Conservation (phyloP, 1,284 basidiomycete genomes). For the Ceratobasidium sp. region DNA sequence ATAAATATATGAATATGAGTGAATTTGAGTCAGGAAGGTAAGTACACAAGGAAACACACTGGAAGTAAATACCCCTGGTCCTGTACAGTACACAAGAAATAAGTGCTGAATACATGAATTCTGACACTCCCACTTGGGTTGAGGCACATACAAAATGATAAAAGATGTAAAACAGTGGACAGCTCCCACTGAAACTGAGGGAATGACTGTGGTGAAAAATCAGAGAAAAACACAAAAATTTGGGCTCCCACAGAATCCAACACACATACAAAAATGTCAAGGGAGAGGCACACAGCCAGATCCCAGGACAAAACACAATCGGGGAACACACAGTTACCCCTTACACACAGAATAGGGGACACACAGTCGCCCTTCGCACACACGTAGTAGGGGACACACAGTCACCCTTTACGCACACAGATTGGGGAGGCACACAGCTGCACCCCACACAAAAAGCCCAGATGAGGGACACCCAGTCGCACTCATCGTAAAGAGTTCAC, state of each 20-base stretch:
- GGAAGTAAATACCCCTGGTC: background rate
- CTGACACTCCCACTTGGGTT: constrained; percentile 5
- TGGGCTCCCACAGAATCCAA: constrained; percentile 4
- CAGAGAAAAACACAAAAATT: background rate
- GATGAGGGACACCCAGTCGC: background rate
- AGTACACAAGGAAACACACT: too few relatives aligned
- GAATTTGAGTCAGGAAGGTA: too few relatives aligned
- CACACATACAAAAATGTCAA: background rate
- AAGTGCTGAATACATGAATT: too few relatives aligned
- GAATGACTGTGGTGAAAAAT: background rate
- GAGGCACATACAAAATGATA: background rate
- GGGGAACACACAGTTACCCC: background rate
- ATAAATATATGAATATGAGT: too few relatives aligned
- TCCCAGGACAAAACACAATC: too few relatives aligned
- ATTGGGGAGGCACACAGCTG: background rate
- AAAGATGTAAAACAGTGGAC: background rate
- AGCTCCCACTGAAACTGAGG: constrained; percentile 8
- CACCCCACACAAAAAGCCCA: background rate
- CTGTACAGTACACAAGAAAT: background rate
- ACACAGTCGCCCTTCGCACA: background rate
- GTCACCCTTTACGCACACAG: background rate
- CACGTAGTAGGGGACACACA: background rate
- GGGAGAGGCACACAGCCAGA: background rate
- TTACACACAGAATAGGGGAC: background rate
- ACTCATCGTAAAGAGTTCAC: background rate